Base-by-base conservation (phyloP, 2,329 filamentous ascomycete species). In the Xylogone sp. region DNA sequence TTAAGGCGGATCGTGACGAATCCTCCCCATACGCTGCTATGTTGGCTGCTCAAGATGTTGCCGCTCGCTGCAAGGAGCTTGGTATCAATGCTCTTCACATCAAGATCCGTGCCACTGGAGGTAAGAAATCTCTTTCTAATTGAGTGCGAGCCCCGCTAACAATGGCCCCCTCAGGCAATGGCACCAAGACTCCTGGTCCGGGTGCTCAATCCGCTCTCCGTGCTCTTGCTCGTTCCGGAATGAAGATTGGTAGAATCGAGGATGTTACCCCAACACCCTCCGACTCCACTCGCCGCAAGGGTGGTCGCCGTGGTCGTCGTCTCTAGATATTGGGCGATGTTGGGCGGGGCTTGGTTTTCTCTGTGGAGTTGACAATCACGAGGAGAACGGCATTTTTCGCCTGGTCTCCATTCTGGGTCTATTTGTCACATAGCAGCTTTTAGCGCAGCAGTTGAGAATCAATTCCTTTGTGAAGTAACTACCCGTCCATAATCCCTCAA, bases 261-360 rank as follows among this genome's bases (percentile, higher is more conserved):
- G 94, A 99, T 75, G 94, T 99, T 62, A 99, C 95, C 69, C 94
- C 94, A 69, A 99, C 94, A 58, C 94, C 95, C 69, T 99, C 94
- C 77, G 94, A 99, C 80, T 96, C 90, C 76, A 99, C 94, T 71
- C 90, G 94, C 81, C 92, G 93, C 83, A 99, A 99, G 91, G 94
- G 94, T 83, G 94, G 94, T 97, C 92, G 94, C 80, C 93, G 94
- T 89, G 94, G 94, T 97, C 94, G 94, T 82, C 93, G 94, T 96
- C 89, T 99, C 78, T 99, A 89, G 78, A 75, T 68, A 62, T 61
- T 60, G 56, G 53, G 50, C 68, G 61, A 54, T 62, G 58, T 59
- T 60, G 63, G 65, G 61, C 62, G 58, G 57, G 60, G 62, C 61
- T 65, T 67, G 67, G 70, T 67, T 68, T 69, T 70, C 69, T 71